phyloP scores from a whole-genome alignment of 805 yeast genomes.

The Candida coquimbonensis region DNA sequence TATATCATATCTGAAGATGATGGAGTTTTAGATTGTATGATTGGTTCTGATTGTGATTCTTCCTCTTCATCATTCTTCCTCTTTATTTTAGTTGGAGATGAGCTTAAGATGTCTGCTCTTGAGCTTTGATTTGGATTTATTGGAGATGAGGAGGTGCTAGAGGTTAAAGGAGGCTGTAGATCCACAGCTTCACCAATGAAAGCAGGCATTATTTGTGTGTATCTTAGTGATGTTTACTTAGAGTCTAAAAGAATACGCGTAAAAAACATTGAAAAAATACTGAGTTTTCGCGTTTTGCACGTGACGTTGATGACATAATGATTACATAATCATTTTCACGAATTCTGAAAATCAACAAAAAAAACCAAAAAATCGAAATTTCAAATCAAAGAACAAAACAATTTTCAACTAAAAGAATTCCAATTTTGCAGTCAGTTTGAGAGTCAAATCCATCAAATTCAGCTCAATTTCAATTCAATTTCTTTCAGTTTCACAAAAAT shows the following conservation, averaged over 20 bases:
- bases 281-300: not conserved
- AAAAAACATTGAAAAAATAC: not conserved
- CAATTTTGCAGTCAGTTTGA: too few relatives aligned
- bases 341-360: not conserved
- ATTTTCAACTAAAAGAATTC: not conserved
- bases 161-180: conserved; percentile 11
- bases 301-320: not conserved
- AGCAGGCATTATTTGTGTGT: conserved; percentile 13
- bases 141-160: conserved; percentile 20
- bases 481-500: too few relatives aligned
- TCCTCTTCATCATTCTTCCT: not conserved
- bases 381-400: not conserved
- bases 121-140: conserved; percentile 16
- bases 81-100: conserved; percentile 15
- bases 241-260: not conserved
- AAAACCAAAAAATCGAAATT: not conserved
- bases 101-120: conserved; percentile 4
- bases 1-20: conserved; percentile 56
- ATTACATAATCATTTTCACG: not conserved
- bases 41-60: conserved; percentile 1
- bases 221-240: not conserved
- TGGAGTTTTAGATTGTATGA: conserved; percentile 4
- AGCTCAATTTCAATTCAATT: too few relatives aligned
- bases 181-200: conserved; percentile 10
- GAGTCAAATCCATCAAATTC: too few relatives aligned